Percentiles rank a stretch among this genome's conserved stretches.
These are phyloP conservation scores for Spirogloea muscicola DNA, from an alignment of 139 green algal genomes.

Conservation along the genomic window DNA sequence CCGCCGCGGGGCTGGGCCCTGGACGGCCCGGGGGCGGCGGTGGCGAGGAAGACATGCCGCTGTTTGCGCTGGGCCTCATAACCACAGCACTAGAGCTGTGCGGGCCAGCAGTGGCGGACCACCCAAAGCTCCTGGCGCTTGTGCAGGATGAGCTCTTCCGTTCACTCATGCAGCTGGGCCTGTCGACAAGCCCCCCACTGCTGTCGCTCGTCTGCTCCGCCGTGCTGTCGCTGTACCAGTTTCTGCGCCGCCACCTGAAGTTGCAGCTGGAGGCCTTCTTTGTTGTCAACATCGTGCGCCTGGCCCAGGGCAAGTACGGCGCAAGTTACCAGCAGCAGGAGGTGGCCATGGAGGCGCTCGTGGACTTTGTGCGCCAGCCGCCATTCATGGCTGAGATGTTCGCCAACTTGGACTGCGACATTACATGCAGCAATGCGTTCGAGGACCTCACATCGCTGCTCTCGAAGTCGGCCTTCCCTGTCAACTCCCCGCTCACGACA, in stretches of 20 bases:
- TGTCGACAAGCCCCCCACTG: slow-evolving; percentile 36
- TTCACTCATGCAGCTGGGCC: slow-evolving; percentile 53
- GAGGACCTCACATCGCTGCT: slow-evolving; percentile 43
- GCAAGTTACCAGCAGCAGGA: slow-evolving; percentile 61
- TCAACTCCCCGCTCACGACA: slow-evolving; percentile 63
- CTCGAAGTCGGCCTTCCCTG: slow-evolving; percentile 68
- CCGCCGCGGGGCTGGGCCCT: not conserved
- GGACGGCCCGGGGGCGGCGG: not conserved
- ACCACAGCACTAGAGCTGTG: slow-evolving; percentile 55
- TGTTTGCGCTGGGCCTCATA: slow-evolving; percentile 75
- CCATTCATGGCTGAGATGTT: slow-evolving; percentile 81
- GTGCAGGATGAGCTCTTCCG: slow-evolving; percentile 63
- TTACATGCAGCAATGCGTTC: slow-evolving; percentile 77
- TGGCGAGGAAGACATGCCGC: slow-evolving; percentile 41
- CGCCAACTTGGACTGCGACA: slow-evolving; percentile 84
- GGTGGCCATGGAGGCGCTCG: slow-evolving; percentile 82
- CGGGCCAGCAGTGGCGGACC: slow-evolving; percentile 6
- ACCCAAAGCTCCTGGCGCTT: slow-evolving; percentile 59
- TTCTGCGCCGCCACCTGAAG: slow-evolving; percentile 65
- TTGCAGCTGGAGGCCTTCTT: slow-evolving; percentile 82
- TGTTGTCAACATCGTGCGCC: slow-evolving; percentile 65
- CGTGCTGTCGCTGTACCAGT: slow-evolving; percentile 63
- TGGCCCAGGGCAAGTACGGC: slow-evolving; percentile 68
- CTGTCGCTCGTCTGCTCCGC: slow-evolving; percentile 52
- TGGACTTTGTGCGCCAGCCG: slow-evolving; percentile 84